These are phyloP conservation scores for Endogone sp. DNA, from an alignment of 192 early-diverging fungal genomes.

Conservation along the genomic window DNA sequence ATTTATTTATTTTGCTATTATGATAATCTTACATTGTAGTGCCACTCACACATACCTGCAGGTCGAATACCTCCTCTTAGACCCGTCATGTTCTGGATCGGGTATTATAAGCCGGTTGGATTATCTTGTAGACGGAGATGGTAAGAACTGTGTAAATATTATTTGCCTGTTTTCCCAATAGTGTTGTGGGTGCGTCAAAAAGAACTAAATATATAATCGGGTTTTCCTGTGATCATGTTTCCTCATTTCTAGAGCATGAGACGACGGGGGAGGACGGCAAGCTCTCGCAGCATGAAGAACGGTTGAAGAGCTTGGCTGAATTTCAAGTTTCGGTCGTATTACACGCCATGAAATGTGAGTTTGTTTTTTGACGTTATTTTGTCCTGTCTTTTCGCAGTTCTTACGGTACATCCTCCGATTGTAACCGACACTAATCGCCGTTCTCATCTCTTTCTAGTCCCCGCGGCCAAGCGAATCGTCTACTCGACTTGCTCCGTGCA, in stretches of 20 bases:
- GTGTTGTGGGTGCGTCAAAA: too few species aligned
- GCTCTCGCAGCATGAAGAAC: constrained; percentile 29
- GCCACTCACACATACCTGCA: too few species aligned
- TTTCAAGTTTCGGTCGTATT: constrained; percentile 79
- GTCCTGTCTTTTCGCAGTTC: too few species aligned
- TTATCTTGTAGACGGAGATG: constrained; percentile 67
- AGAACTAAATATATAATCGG: too few species aligned
- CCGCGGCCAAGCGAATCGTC: constrained; percentile 73
- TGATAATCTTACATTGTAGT: too few species aligned
- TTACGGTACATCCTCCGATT: constrained; percentile 4
- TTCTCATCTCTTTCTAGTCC: constrained; percentile 42
- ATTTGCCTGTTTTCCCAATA: background rate
- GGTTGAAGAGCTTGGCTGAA: constrained; percentile 73
- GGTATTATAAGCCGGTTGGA: constrained; percentile 92
- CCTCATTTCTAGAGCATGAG: background rate
- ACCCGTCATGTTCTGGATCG: constrained; percentile 95
- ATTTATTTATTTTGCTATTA: too few species aligned
- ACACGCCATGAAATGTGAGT: constrained; percentile 76
- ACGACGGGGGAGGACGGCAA: background rate
- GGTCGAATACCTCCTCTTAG: constrained; percentile 87
- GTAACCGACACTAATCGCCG: background rate
- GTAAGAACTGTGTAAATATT: constrained; percentile 17
- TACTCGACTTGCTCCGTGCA: constrained; percentile 99
- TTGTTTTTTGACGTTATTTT: too few species aligned
- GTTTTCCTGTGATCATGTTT: background rate